Conservation (phyloP, 1,139 yeast species). For the Candida sojae region DNA sequence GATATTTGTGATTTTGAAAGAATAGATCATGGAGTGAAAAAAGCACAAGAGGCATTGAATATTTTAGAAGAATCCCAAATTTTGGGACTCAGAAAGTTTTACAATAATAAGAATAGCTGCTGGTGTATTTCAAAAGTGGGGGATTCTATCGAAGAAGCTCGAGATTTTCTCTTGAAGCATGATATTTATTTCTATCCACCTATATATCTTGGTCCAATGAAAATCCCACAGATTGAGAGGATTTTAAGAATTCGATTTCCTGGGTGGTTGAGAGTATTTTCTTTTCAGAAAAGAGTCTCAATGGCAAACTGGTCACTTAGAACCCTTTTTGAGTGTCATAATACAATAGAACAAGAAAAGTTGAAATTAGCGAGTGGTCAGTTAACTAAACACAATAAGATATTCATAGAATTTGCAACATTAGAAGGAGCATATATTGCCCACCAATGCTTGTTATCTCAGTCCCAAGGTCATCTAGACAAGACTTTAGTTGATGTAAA, state of each 20-base stretch:
- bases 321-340: conserved; percentile 20
- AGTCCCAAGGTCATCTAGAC: conserved; percentile 42
- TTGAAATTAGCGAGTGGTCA: conserved; percentile 17
- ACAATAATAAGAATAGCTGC: conserved; percentile 8
- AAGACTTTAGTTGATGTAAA: conserved; percentile 49
- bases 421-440: conserved; percentile 53
- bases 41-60: conserved; percentile 33
- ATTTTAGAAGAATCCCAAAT: conserved; percentile 40
- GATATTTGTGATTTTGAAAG: conserved; percentile 47
- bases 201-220: conserved; percentile 17
- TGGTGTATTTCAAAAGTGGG: conserved; percentile 4
- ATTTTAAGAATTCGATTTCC: conserved; percentile 25
- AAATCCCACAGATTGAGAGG: conserved; percentile 29
- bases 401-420: conserved; percentile 54
- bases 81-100: conserved; percentile 16
- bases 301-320: conserved; percentile 31
- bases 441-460: conserved; percentile 53
- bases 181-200: conserved; percentile 35
- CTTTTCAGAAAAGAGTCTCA: conserved; percentile 22
- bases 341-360: conserved; percentile 24
- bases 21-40: conserved; percentile 29
- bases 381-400: conserved; percentile 35
- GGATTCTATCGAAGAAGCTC: background rate
- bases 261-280: conserved; percentile 30
- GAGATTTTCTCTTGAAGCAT: conserved; percentile 4